Conservation (phyloP, 345 rosid genomes). For the Physaria fendleri region DNA sequence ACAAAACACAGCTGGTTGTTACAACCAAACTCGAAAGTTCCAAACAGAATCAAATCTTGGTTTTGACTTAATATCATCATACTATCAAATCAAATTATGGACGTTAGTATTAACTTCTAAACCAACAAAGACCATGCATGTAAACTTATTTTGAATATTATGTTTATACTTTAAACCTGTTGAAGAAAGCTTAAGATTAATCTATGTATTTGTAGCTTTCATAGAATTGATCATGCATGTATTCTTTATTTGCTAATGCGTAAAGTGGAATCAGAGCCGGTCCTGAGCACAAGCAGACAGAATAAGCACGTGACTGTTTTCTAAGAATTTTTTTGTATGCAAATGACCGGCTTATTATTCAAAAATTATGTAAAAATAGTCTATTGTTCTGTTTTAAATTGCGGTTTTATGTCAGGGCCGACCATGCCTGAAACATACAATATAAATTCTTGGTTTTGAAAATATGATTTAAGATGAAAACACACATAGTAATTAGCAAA, state of each 20-base stretch:
- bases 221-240: background rate
- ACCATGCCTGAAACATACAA: constrained; percentile 5
- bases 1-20: constrained; percentile 20
- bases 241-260: background rate
- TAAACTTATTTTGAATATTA: background rate
- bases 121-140: constrained; percentile 13
- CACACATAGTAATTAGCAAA: constrained; percentile 5
- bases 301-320: too few relatives aligned
- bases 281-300: too few relatives aligned
- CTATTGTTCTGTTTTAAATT: too few relatives aligned
- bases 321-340: too few relatives aligned
- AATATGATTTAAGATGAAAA: background rate
- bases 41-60: background rate
- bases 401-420: too few relatives aligned
- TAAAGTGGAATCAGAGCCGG: too few relatives aligned
- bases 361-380: too few relatives aligned
- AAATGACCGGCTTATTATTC: too few relatives aligned
- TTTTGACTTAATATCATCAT: constrained; percentile 4
- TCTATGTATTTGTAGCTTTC: background rate
- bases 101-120: background rate
- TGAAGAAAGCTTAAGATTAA: background rate
- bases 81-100: background rate
- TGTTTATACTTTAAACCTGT: background rate
- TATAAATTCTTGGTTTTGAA: background rate
- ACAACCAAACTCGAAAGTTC: constrained; percentile 11